Conservation (phyloP, 352 stramenopile species). For the Pythium scleroteichum region DNA sequence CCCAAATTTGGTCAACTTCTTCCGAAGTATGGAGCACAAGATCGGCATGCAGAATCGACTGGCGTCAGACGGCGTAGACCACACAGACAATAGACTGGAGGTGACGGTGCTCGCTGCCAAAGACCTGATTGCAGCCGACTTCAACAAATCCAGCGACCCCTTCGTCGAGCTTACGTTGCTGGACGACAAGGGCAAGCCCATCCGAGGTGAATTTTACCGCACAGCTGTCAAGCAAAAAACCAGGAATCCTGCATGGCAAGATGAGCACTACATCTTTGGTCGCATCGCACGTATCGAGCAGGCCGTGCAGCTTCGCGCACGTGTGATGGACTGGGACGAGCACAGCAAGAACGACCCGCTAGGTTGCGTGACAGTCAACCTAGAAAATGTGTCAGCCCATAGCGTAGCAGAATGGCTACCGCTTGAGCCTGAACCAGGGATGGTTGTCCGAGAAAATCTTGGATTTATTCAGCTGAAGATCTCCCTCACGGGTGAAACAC, state of each 20-base stretch:
- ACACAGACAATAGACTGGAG: constrained; percentile 74
- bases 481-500: constrained; percentile 57
- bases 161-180: constrained; percentile 64
- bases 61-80: constrained; percentile 45
- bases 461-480: constrained; percentile 58
- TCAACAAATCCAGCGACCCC: constrained; percentile 65
- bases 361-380: constrained; percentile 43
- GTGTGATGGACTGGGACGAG: constrained; percentile 57
- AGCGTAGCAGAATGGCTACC: constrained; percentile 53
- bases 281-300: constrained; percentile 59
- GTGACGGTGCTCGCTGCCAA: constrained; percentile 53
- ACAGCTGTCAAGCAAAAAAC: constrained; percentile 61
- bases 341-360: constrained; percentile 58
- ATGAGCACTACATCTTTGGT: constrained; percentile 67
- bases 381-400: constrained; percentile 52
- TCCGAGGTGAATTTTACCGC: constrained; percentile 49
- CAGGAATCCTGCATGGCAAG: constrained; percentile 54
- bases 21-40: constrained; percentile 42
- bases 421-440: constrained; percentile 44
- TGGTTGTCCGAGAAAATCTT: constrained; percentile 47
- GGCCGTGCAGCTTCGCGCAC: constrained; percentile 49
- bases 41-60: constrained; percentile 43
- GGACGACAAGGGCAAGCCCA: constrained; percentile 49
- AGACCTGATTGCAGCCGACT: constrained; percentile 52
- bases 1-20: constrained; percentile 67